Base-by-base conservation (phyloP, 441 rosid genomes). In the Populus tomentosa region DNA sequence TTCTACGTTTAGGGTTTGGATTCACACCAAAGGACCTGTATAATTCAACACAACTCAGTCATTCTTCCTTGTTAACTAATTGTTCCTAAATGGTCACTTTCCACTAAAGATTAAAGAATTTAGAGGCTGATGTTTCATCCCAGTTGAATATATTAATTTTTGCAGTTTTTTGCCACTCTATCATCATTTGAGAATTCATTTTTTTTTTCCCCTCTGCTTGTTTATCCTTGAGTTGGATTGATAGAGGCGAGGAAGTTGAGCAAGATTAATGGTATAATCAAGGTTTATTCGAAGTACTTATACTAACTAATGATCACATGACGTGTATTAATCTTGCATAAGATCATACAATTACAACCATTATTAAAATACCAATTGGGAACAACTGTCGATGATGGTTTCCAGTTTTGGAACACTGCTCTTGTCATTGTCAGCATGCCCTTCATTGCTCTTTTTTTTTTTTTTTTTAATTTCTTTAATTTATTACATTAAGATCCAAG, bases 361-460 rank as follows among this genome's bases (percentile, higher is more conserved):
- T 71, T 69, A 76, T 76, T 70, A 66, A 2, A 11, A 32, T 53
- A 42, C 23, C 14, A 53, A 38, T 20, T 32, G 24, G 26, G 56
- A 33, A 30, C 9, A 14, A 63, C 42, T n/a, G 6, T 18, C 61
- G 61, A 53, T 72, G 28, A 38, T 23, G 68, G 30, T 70, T 59
- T 70, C 69, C 70, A 30, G 78, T 72, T 75, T 76, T 33, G 76
- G 14, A 76, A 46, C 67, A 69, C 56, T 78, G 81, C 79, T 79
- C 32, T 68, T 77, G 80, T 78, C 86, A 82, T 33, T 70, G 82
- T 78, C 81, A 30, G 73, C 53, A n/a, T 65, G 35, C 75, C 53
- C 74, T 81, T 64, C 20, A 28, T 63, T 32, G 36, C 20, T 56
- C 38, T 42, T 30, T 32, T 53, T 32, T 33, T 79, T 73, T 71